Evolutionary conservation across 495 filamentous ascomycete genomes (phyloP), one percentile per base, ranked within the genome.

Genomic region (Neurospora pannonica): DNA sequence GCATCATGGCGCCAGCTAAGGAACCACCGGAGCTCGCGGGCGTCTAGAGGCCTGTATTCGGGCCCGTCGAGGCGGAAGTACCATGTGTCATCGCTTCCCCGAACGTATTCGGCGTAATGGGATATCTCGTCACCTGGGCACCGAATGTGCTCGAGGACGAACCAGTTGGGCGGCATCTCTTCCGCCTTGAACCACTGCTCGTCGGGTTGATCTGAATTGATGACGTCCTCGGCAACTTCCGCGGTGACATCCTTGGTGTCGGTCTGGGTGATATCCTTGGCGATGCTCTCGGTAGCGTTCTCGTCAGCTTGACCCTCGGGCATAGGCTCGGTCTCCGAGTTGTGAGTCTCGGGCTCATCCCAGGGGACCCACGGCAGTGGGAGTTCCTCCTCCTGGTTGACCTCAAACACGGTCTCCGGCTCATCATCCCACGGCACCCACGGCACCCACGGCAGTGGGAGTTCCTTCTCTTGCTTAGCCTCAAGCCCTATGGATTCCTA

Each of bases 371-470:
- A 24, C 4, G 43, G 43, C 9, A 48, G 43, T 10, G 46, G 21
- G 4, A 1, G 46, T 0, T 24, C 3, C 4, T 48, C n/a, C 3
- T 48, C n/a, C 0, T 5, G 0, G 0, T 11, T 11, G 4, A 0
- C 7, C 43, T 46, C 43, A 11, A 3, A 2, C n/a, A 5, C 4
- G 1, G n/a, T 10, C 43, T 48, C 43, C n/a, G 19, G 19, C 19
- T 48, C 43, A 4, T 21, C 43, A 11, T 48, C 43, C 40, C 40
- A 43, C 0, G 40, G 40, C 0, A 21, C 43, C 43, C 43, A 48
- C 2, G 43, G 43, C 1, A 21, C 43, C 43, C 43, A 48, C 2
- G 43, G 43, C 1, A 48, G n/a, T 13, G 46, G n/a, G 5, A 24
- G n/a, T 2, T 54, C 21, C 5, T 54, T 2, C 10, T 54, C 21